phyloP scores from a whole-genome alignment of 441 rosid genomes.

The Adansonia rubrostipa region DNA sequence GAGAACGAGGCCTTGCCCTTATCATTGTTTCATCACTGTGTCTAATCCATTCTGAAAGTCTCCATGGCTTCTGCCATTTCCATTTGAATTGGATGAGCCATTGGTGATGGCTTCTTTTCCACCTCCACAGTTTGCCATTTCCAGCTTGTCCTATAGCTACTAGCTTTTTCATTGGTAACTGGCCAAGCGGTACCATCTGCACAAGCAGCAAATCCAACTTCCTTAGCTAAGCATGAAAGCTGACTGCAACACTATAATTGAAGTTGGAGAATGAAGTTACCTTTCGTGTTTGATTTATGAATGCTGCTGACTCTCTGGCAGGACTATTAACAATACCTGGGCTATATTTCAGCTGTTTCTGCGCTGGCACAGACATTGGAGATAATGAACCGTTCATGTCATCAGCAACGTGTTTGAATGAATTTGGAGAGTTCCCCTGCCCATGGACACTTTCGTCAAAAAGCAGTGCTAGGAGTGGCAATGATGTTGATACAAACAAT shows the following conservation, averaged over 20 bases:
- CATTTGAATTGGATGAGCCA: slow-evolving; percentile 98
- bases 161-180: slow-evolving; percentile 68
- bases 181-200: slow-evolving; percentile 94
- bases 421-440: slow-evolving; percentile 65
- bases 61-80: slow-evolving; percentile 99
- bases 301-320: slow-evolving; percentile 61
- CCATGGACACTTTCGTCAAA: slow-evolving; percentile 35
- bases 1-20: slow-evolving; percentile 67
- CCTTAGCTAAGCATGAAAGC: slow-evolving; percentile 29
- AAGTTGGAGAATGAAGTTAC: slow-evolving; percentile 39
- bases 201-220: slow-evolving; percentile 22
- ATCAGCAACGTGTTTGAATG: slow-evolving; percentile 65
- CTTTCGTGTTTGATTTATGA: slow-evolving; percentile 72
- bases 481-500: not conserved
- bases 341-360: slow-evolving; percentile 21
- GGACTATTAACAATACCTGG: slow-evolving; percentile 50
- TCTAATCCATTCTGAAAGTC: slow-evolving; percentile 87
- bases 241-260: slow-evolving; percentile 10
- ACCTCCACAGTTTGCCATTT: slow-evolving; percentile 96
- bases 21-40: slow-evolving; percentile 83
- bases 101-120: slow-evolving; percentile 98
- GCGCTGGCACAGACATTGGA: slow-evolving; percentile 77
- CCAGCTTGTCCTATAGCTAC: slow-evolving; percentile 74
- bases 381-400: slow-evolving; percentile 63
- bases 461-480: slow-evolving; percentile 15